These are phyloP conservation scores for Ustilago cynodontis DNA, from an alignment of 1,284 basidiomycete genomes.

Conservation along the genomic window DNA sequence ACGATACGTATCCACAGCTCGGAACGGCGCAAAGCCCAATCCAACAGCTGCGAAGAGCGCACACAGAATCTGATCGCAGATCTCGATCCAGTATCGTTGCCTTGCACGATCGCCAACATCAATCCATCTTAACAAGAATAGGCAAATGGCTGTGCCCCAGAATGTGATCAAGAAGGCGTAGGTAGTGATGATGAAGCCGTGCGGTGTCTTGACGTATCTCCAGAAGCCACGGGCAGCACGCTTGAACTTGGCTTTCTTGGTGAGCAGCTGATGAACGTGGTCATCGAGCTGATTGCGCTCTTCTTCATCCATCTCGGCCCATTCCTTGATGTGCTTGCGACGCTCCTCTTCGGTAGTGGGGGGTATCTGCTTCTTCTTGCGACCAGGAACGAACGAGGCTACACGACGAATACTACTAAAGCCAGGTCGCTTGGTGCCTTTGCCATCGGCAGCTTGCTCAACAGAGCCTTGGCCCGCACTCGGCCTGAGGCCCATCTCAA, in stretches of 20 bases:
- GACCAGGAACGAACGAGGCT: constrained; percentile 22
- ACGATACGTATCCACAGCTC: constrained; percentile 66
- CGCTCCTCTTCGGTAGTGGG: constrained; percentile 52
- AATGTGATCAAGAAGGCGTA: constrained; percentile 64
- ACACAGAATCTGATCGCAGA: constrained; percentile 68
- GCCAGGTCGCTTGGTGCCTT: constrained; percentile 1
- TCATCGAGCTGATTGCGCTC: constrained; percentile 74
- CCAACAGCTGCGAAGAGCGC: constrained; percentile 66
- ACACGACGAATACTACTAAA: constrained; percentile 35
- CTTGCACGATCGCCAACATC: constrained; percentile 33
- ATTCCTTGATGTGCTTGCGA: constrained; percentile 58
- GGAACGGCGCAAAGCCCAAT: constrained; percentile 66
- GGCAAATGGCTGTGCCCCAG: constrained; percentile 65
- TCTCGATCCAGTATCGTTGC: constrained; percentile 66
- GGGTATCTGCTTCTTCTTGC: constrained; percentile 29
- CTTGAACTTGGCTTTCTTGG: constrained; percentile 75
- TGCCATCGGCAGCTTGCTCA: constrained; percentile 5
- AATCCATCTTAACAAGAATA: constrained; percentile 66
- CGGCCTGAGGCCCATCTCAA: constrained; percentile 35
- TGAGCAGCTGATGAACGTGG: constrained; percentile 83
- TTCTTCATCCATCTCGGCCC: constrained; percentile 65
- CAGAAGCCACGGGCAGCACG: constrained; percentile 60
- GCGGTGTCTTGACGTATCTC: constrained; percentile 63
- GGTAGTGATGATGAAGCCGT: constrained; percentile 65
- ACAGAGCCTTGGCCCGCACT: neutral